Evolutionary conservation across 2,329 filamentous ascomycete species (phyloP).

Genomic region (Talaromyces sp.): DNA sequence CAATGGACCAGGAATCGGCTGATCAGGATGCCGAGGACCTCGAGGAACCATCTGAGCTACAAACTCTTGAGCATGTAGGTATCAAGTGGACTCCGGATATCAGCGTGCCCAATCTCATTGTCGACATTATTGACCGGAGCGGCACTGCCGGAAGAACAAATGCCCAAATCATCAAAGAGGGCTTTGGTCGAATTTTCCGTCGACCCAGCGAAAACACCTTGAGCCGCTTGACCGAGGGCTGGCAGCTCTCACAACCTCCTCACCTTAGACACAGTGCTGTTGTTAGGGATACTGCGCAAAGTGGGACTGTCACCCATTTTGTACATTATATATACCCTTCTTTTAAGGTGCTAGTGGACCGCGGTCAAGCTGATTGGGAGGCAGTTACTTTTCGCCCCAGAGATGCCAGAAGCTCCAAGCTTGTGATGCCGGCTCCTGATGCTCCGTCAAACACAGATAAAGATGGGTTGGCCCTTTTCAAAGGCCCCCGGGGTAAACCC

Average conservation of each 20-base stretch:
- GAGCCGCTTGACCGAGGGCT: slow-evolving; percentile 50
- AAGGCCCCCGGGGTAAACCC: slow-evolving; percentile 26
- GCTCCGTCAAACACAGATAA: slow-evolving; percentile 36
- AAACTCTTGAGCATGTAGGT: slow-evolving; percentile 4
- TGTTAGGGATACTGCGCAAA: slow-evolving; percentile 50
- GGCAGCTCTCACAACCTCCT: slow-evolving; percentile 55
- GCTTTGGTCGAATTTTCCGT: slow-evolving; percentile 50
- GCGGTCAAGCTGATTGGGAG: slow-evolving; percentile 49
- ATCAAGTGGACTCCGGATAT: slow-evolving; percentile 50
- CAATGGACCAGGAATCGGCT: slow-evolving; percentile 20
- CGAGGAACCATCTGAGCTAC: slow-evolving; percentile 16
- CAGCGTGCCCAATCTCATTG: slow-evolving; percentile 49
- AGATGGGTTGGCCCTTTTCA: slow-evolving; percentile 44
- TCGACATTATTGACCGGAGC: slow-evolving; percentile 43
- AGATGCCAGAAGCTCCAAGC: slow-evolving; percentile 25
- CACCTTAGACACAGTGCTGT: slow-evolving; percentile 55
- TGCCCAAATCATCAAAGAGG: slow-evolving; percentile 35
- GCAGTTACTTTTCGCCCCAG: slow-evolving; percentile 41
- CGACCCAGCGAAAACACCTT: slow-evolving; percentile 52
- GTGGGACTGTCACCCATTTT: slow-evolving; percentile 47
- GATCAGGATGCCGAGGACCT: slow-evolving; percentile 28
- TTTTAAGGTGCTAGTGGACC: slow-evolving; percentile 51
- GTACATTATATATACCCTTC: slow-evolving; percentile 51
- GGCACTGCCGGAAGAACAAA: slow-evolving; percentile 50
- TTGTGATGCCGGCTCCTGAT: slow-evolving; percentile 26